Evolutionary conservation across 345 rosid species (phyloP).

Genomic region (Linum tenue): DNA sequence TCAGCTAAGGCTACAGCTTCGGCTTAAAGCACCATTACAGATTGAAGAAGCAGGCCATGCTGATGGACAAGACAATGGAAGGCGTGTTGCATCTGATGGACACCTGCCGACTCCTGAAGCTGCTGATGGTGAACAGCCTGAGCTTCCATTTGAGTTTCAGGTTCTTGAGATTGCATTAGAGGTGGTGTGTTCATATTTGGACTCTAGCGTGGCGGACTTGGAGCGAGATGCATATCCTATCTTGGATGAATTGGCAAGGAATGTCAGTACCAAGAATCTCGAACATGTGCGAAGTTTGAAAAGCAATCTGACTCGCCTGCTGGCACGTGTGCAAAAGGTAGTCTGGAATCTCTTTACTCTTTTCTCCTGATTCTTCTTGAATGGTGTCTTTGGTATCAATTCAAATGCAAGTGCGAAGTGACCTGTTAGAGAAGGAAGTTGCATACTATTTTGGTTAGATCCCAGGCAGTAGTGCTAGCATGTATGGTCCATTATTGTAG

Average conservation of each 20-base stretch:
- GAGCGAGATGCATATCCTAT: slow-evolving; percentile 84
- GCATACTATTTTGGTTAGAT: background rate
- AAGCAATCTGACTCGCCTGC: slow-evolving; percentile 80
- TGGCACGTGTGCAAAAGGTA: slow-evolving; percentile 93
- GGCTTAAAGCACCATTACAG: slow-evolving; percentile 31
- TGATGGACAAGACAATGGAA: slow-evolving; percentile 31
- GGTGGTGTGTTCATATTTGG: slow-evolving; percentile 63
- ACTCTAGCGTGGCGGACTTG: slow-evolving; percentile 51
- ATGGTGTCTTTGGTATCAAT: background rate
- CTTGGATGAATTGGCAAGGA: slow-evolving; percentile 79
- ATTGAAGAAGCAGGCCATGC: slow-evolving; percentile 26
- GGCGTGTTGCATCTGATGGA: slow-evolving; percentile 33
- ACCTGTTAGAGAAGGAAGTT: background rate
- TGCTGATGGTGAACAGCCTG: slow-evolving; percentile 61
- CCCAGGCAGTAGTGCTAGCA: background rate
- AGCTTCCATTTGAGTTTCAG: slow-evolving; percentile 92
- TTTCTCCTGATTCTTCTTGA: slow-evolving; percentile 2
- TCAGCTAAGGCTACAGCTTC: slow-evolving; percentile 66
- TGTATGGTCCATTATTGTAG: background rate
- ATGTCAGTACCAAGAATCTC: slow-evolving; percentile 87
- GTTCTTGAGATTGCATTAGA: slow-evolving; percentile 93
- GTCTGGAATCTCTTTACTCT: background rate
- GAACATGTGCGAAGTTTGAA: slow-evolving; percentile 82
- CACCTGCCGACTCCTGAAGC: slow-evolving; percentile 60
- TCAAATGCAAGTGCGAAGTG: background rate